These are phyloP conservation scores for Erodium trifolium DNA, from an alignment of 441 rosid genomes.

Conservation along the genomic window DNA sequence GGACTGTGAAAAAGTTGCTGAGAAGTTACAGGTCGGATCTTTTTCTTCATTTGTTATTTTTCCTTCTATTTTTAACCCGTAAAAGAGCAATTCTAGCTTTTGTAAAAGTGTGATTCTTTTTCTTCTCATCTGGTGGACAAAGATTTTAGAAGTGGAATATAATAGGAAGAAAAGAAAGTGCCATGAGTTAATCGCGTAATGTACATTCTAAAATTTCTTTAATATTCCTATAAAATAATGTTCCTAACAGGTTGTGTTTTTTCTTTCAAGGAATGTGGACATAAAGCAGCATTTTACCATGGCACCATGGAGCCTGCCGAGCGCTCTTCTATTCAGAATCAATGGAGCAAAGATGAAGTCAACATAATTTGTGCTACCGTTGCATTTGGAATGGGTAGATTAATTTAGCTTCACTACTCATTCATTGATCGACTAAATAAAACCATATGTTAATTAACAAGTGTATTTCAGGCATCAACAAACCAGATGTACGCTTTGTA, in stretches of 20 bases:
- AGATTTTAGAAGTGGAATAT: neutral
- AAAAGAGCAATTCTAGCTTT: neutral
- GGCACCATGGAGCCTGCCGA: slow-evolving; percentile 81
- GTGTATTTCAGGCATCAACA: slow-evolving; percentile 69
- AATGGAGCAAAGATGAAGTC: slow-evolving; percentile 98
- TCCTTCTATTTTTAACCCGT: neutral
- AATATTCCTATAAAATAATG: slow-evolving; percentile 6
- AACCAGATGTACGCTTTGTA: slow-evolving; percentile 95
- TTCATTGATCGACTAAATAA: slow-evolving; percentile 18
- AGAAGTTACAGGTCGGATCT: slow-evolving; percentile 59
- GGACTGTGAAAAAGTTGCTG: slow-evolving; percentile 96
- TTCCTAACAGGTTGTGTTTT: slow-evolving; percentile 21
- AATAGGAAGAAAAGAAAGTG: neutral
- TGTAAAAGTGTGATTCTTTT: neutral
- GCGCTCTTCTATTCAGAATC: slow-evolving; percentile 72
- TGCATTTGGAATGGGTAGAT: slow-evolving; percentile 98
- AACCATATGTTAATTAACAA: slow-evolving; percentile 19
- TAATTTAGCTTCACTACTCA: slow-evolving; percentile 14
- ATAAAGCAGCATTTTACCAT: slow-evolving; percentile 95
- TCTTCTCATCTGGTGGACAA: neutral
- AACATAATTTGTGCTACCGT: slow-evolving; percentile 96
- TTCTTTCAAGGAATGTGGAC: slow-evolving; percentile 62
- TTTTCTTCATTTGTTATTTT: neutral
- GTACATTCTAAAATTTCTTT: slow-evolving; percentile 10
- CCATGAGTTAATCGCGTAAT: neutral